A percentile compares a stretch with the other conserved stretches of the same genome.
These are phyloP conservation scores for Ormosia semicastrata DNA, from an alignment of 306 rosid genomes.

Conservation along the genomic window DNA sequence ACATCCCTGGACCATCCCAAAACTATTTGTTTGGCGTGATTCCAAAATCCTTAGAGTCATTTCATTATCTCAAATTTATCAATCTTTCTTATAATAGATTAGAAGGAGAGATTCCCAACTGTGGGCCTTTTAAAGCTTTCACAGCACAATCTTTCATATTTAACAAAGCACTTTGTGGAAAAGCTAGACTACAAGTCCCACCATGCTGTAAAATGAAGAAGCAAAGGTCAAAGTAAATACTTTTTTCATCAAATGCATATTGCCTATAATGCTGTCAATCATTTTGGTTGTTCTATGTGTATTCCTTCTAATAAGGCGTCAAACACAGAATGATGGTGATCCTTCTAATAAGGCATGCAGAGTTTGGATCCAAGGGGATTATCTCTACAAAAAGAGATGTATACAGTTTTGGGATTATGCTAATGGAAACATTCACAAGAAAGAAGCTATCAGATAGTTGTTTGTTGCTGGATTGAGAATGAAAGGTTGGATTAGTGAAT, in stretches of 20 bases:
- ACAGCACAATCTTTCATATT: slow-evolving; percentile 27
- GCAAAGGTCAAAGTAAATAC: not conserved
- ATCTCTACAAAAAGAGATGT: slow-evolving; percentile 20
- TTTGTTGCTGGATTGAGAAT: slow-evolving; percentile 12
- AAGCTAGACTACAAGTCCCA: slow-evolving; percentile 18
- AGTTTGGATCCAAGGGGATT: slow-evolving; percentile 19
- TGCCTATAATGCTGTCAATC: not conserved
- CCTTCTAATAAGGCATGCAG: not conserved
- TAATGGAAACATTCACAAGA: slow-evolving; percentile 25
- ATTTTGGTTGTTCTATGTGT: slow-evolving; percentile 11
- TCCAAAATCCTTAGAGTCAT: slow-evolving; percentile 37
- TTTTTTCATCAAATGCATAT: slow-evolving; percentile 1
- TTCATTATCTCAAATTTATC: slow-evolving; percentile 17
- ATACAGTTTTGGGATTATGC: slow-evolving; percentile 13
- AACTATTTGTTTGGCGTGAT: slow-evolving; percentile 30
- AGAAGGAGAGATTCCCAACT: slow-evolving; percentile 35
- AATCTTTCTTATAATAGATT: slow-evolving; percentile 33
- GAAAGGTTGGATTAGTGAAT: not conserved
- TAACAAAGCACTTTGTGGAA: slow-evolving; percentile 40
- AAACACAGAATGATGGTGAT: not conserved
- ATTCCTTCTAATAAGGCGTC: not conserved
- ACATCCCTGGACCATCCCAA: slow-evolving; percentile 23
- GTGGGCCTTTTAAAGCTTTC: slow-evolving; percentile 32
- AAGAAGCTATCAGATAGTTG: slow-evolving; percentile 22
- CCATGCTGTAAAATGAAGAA: slow-evolving; percentile 22